Conservation (phyloP, 345 rosid species). For the rapeseed (Brassica napus) region Da-Ae NC_063434.1:28165501-28166000, state of each 20-base stretch:
- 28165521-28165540: not conserved
- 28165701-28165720: too few species aligned
- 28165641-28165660: not conserved
- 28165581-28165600: not conserved
- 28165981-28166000: not conserved
- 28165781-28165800: too few species aligned
- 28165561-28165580: not conserved
- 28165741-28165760: not conserved
- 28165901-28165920: not conserved
- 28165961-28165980: not conserved
- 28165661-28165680: too few species aligned
- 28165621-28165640: not conserved
- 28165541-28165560: not conserved
- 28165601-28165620: not conserved
- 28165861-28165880: not conserved
- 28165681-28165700: not conserved
- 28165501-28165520: not conserved
- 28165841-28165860: not conserved
- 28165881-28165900: not conserved
- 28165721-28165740: not conserved
- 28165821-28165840: too few species aligned
- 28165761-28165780: too few species aligned
- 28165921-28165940: not conserved
- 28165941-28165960: not conserved
- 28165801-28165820: not conserved